Conservation (phyloP, 1,284 basidiomycete species). For the Sanghuangporus baumii region DNA sequence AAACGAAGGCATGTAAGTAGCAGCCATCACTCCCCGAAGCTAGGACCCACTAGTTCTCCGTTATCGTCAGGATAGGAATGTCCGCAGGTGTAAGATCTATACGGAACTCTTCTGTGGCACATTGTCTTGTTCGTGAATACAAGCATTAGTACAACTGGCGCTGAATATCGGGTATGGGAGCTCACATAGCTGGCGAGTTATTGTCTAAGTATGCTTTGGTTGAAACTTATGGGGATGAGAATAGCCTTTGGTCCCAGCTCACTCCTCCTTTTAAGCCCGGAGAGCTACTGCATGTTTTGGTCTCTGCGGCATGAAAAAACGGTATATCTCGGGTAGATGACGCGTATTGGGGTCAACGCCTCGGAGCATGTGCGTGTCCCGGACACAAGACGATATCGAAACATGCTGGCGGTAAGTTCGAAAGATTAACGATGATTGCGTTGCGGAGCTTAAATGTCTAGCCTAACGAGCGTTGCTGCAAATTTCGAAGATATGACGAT, state of each 20-base stretch:
- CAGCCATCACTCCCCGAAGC: neutral
- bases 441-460: constrained; percentile 1
- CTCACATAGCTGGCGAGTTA: neutral
- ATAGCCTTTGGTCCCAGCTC: neutral
- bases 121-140: constrained; percentile 20
- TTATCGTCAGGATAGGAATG: constrained; percentile 21
- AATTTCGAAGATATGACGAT: constrained; percentile 12
- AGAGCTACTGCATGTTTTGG: constrained; percentile 1
- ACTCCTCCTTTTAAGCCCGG: neutral
- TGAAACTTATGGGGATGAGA: neutral
- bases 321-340: neutral
- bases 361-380: neutral
- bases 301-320: neutral
- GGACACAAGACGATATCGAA: neutral
- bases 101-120: constrained; percentile 32
- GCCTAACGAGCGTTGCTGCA: neutral
- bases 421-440: constrained; percentile 5
- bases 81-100: constrained; percentile 30
- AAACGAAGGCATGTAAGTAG: neutral
- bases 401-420: neutral
- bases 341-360: neutral
- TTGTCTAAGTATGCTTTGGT: constrained; percentile 9
- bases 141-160: neutral
- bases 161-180: neutral
- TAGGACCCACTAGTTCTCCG: constrained; percentile 2